Base-by-base conservation (phyloP, 1,284 basidiomycete genomes). In the Austroboletus rostrupii region DNA sequence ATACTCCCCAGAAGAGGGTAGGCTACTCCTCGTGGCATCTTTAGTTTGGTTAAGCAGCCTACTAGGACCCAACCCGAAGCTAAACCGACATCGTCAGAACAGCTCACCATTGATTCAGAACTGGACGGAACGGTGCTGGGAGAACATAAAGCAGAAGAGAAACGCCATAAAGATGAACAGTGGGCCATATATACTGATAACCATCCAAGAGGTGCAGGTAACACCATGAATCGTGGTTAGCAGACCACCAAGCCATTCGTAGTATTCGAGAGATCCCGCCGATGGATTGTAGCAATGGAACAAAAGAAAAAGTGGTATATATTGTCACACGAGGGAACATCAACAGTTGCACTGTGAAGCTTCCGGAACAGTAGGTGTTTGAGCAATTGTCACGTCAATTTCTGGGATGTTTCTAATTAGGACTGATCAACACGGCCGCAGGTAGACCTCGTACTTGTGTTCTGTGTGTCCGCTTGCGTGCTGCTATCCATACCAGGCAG, bases 401-500 rank as follows among this genome's bases (percentile, higher is more conserved):
- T 87, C 89, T 91, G 60, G 43, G 48, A 45, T n/a, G 41, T 37
- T 53, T 17, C 31, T 20, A 48, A 47, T 60, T 20, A 58, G 39
- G 39, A 13, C 9, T 26, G 16, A 36, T 42, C 52, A 26, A 29
- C 31, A 46, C 11, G 40, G 29, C 8, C 16, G 28, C 23, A 28
- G 43, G 29, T 3, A 49, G 32, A 36, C 32, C 41, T 73, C 85
- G 50, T 67, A 90, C 88, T 91, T 41, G 84, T 77, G 57, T 90
- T 90, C 58, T 80, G 79, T 32, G 79, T 70, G 49, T 89, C 85
- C 19, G 78, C 74, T 53, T 84, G 83, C 23, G 71, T 78, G 33
- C 92, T 90, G 62, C 87, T 88, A 65, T 96, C 92, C 82, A 95
- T 95, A 11, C 97, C 97, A 8, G 97, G 97, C 50, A 99, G 72